A percentile compares a stretch with the other conserved stretches of the same genome.
phyloP scores from a whole-genome alignment of 73 alveolate genomes.

The Tetrahymena elliotti region DNA sequence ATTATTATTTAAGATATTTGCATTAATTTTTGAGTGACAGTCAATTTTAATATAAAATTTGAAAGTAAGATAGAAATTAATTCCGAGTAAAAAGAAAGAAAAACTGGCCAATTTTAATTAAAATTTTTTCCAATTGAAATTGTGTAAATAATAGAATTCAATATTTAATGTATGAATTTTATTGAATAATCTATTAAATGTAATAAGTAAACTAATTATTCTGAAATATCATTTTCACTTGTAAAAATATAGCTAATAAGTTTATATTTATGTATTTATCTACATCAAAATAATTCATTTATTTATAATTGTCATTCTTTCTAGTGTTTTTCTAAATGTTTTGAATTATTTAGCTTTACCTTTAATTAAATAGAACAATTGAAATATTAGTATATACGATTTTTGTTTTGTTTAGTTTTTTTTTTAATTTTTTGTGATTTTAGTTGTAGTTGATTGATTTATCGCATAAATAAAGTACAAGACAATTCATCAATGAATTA shows the following conservation, averaged over 20 bases:
- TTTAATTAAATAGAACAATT: neutral
- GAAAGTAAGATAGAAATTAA: neutral
- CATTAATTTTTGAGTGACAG: too few species aligned
- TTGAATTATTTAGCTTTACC: neutral
- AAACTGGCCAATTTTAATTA: neutral
- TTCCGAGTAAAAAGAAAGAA: too few species aligned
- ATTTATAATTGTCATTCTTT: neutral
- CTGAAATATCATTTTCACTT: neutral
- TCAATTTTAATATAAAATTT: too few species aligned
- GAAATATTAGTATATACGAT: neutral
- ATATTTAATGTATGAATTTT: too few species aligned
- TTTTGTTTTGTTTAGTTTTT: neutral
- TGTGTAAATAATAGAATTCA: too few species aligned
- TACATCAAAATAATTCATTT: too few species aligned
- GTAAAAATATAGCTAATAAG: neutral
- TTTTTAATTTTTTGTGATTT: neutral
- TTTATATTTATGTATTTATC: too few species aligned
- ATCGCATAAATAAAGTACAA: neutral
- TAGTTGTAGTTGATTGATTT: neutral
- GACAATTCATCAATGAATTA: neutral
- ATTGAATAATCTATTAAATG: neutral
- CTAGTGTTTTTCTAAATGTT: too few species aligned
- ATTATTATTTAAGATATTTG: too few species aligned
- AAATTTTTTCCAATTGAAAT: too few species aligned
- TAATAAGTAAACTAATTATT: neutral